Percentiles rank a stretch among this genome's conserved stretches.
phyloP scores from a whole-genome alignment of 2,329 filamentous ascomycete genomes.

The Fusarium gaditjirri region DNA sequence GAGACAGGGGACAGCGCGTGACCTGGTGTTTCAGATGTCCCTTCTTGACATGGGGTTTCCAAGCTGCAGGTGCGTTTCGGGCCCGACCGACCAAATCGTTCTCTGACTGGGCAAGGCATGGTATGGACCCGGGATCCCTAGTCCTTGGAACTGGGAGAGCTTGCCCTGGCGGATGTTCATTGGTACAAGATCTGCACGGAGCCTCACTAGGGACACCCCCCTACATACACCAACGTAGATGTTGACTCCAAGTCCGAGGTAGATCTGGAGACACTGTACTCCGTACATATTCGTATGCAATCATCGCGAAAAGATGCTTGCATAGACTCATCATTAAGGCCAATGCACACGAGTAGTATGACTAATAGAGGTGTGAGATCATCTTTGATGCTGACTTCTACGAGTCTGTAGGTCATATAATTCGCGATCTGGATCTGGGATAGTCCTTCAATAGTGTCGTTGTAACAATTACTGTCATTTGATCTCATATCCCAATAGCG shows the following conservation, averaged over 20 bases:
- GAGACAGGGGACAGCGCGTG: slow-evolving; percentile 1
- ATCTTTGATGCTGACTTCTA: not conserved
- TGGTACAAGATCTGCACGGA: slow-evolving; percentile 9
- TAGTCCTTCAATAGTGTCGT: not conserved
- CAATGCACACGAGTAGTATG: not conserved
- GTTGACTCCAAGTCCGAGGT: not conserved
- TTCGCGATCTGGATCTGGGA: not conserved
- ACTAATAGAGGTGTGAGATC: not conserved
- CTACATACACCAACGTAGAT: not conserved
- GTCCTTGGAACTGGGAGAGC: slow-evolving; percentile 26
- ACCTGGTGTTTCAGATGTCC: slow-evolving; percentile 34
- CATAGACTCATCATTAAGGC: not conserved
- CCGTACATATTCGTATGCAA: not conserved
- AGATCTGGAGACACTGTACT: not conserved
- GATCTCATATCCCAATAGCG: not conserved
- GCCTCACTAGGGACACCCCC: not conserved
- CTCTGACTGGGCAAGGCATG: slow-evolving; percentile 21
- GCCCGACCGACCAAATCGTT: not conserved
- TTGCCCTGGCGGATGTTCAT: slow-evolving; percentile 10
- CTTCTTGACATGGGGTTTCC: slow-evolving; percentile 27
- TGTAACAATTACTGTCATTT: not conserved
- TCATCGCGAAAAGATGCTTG: not conserved
- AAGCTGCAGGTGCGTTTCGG: slow-evolving; percentile 36
- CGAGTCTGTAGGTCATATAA: not conserved
- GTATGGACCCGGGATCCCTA: slow-evolving; percentile 28